These are phyloP conservation scores for Macrophomina tecta DNA, from an alignment of 2,329 filamentous ascomycete species.

Conservation along the genomic window DNA sequence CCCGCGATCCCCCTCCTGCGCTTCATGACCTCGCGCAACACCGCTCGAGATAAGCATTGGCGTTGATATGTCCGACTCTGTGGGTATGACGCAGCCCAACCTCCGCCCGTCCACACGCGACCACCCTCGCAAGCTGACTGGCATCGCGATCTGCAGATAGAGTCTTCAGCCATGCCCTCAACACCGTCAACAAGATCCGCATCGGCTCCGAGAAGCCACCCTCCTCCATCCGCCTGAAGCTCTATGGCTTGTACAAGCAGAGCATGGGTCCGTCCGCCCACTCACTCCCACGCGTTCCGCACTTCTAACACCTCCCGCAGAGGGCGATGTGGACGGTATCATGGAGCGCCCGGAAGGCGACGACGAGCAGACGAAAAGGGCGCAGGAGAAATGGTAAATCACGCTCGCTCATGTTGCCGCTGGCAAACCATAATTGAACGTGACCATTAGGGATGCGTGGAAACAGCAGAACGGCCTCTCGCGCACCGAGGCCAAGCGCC, in stretches of 20 bases:
- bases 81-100: conserved; percentile 22
- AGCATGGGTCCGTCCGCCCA: conserved; percentile 71
- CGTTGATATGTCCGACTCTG: conserved; percentile 29
- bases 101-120: conserved; percentile 12
- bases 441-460: conserved; percentile 79
- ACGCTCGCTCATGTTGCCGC: conserved; percentile 32
- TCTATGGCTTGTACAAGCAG: conserved; percentile 99
- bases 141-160: conserved; percentile 68
- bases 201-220: conserved; percentile 90
- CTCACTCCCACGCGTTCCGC: background rate
- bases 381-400: conserved; percentile 70
- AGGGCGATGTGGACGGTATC: conserved; percentile 93
- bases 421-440: conserved; percentile 25
- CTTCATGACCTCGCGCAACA: conserved; percentile 22
- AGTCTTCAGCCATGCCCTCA: conserved; percentile 98
- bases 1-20: background rate
- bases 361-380: conserved; percentile 58
- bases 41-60: conserved; percentile 18
- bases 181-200: conserved; percentile 97
- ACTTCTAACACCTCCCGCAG: conserved; percentile 48
- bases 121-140: background rate
- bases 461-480: conserved; percentile 82
- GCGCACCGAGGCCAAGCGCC: conserved; percentile 68
- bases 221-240: conserved; percentile 79
- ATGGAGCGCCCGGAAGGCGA: conserved; percentile 77